These are phyloP conservation scores for Rhododendron ferrugineum DNA, from an alignment of 148 eudicot species.

Conservation along the genomic window DNA sequence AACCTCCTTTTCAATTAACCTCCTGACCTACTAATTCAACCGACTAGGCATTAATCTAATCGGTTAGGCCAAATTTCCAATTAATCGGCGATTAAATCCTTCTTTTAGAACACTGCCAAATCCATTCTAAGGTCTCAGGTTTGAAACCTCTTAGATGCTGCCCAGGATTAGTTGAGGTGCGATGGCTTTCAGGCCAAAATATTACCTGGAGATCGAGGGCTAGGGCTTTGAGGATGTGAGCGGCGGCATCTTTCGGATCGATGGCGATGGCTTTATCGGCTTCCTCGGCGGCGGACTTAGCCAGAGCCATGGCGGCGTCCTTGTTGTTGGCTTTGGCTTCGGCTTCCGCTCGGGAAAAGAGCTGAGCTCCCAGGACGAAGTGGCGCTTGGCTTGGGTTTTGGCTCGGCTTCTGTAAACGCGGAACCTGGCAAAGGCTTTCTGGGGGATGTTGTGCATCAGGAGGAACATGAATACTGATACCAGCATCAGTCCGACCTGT, in stretches of 20 bases:
- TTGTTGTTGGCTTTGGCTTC: not conserved
- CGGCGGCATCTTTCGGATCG: slow-evolving; percentile 68
- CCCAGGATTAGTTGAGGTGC: too few relatives aligned
- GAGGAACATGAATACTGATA: slow-evolving; percentile 37
- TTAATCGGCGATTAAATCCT: too few relatives aligned
- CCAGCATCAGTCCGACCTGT: slow-evolving; percentile 34
- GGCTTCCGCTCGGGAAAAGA: slow-evolving; percentile 40
- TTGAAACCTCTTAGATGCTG: too few relatives aligned
- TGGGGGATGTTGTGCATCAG: slow-evolving; percentile 51
- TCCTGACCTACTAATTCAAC: too few relatives aligned
- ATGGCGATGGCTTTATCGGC: slow-evolving; percentile 51
- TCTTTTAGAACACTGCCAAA: too few relatives aligned
- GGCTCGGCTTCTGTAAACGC: slow-evolving; percentile 24
- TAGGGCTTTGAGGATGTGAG: slow-evolving; percentile 66
- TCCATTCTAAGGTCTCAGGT: too few relatives aligned
- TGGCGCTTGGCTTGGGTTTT: slow-evolving; percentile 51
- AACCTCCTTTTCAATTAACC: too few relatives aligned
- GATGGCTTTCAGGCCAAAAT: too few relatives aligned
- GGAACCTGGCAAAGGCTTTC: slow-evolving; percentile 32
- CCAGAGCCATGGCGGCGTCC: slow-evolving; percentile 21
- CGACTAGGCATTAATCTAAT: too few relatives aligned
- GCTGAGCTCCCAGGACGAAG: slow-evolving; percentile 73
- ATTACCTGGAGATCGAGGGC: slow-evolving; percentile 45
- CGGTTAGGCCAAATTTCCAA: too few relatives aligned
- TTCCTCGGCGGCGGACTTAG: slow-evolving; percentile 46